Conservation (phyloP, 2,329 filamentous ascomycete genomes). For the Pyrenophora seminiperda region DNA sequence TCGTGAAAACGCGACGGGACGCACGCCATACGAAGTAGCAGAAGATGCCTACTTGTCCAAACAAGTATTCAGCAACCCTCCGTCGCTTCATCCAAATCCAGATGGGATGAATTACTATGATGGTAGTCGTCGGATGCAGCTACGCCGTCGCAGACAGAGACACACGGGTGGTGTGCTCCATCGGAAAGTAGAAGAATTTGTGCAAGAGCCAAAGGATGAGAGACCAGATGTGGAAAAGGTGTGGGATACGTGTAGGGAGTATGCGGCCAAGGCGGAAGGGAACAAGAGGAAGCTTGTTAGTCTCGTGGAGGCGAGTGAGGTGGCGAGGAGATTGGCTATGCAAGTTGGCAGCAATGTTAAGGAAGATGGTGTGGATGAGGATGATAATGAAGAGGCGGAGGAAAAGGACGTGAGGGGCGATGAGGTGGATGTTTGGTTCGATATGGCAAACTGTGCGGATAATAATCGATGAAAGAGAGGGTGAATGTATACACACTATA, state of each 20-base stretch:
- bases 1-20: conserved; percentile 76
- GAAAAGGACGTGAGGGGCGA: conserved; percentile 1
- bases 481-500: too few species aligned
- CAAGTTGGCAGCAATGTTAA: conserved; percentile 56
- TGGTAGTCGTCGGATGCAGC: not conserved
- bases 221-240: conserved; percentile 29
- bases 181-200: conserved; percentile 25
- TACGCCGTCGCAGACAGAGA: too few species aligned
- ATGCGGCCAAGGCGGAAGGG: conserved; percentile 25
- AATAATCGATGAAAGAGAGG: too few species aligned
- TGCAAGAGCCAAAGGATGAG: conserved; percentile 9
- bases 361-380: too few species aligned
- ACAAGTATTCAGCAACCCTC: conserved; percentile 31
- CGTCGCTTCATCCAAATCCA: conserved; percentile 5
- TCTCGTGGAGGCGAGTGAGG: conserved; percentile 65
- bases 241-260: conserved; percentile 47
- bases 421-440: conserved; percentile 4
- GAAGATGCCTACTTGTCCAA: conserved; percentile 58
- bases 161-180: not conserved
- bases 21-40: conserved; percentile 72
- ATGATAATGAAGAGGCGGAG: conserved; percentile 44
- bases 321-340: conserved; percentile 61
- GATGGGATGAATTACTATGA: too few species aligned
- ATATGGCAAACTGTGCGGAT: too few species aligned
- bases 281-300: conserved; percentile 60